phyloP scores from a whole-genome alignment of 768 basidiomycete genomes.

The Tremella mesenterica region DNA sequence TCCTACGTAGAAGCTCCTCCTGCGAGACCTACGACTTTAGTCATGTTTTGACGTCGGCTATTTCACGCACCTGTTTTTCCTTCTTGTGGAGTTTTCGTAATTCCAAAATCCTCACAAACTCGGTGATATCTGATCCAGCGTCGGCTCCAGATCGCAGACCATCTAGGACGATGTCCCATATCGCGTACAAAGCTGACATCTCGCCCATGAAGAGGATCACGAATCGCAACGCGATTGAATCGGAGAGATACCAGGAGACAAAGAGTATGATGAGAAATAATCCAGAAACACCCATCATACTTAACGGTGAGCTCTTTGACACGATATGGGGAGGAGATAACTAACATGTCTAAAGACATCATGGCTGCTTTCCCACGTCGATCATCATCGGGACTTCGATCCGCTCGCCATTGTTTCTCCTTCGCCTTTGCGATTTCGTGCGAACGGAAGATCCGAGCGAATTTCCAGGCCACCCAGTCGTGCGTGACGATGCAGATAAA shows the following conservation, averaged over 20 bases:
- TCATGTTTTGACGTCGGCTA: too few species aligned
- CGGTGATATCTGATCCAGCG: conserved; percentile 15
- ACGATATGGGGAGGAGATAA: background rate
- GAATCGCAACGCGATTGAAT: conserved; percentile 32
- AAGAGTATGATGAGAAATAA: conserved; percentile 9
- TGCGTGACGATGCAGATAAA: conserved; percentile 12
- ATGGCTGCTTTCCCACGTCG: background rate
- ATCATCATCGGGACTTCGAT: background rate
- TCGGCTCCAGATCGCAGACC: conserved; percentile 16
- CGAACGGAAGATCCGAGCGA: background rate
- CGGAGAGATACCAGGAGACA: conserved; percentile 22
- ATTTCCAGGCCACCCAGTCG: background rate
- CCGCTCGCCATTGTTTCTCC: background rate
- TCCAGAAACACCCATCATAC: background rate
- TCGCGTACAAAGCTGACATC: conserved; percentile 27
- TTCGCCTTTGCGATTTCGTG: background rate
- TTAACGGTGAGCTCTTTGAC: background rate
- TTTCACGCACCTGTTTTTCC: too few species aligned
- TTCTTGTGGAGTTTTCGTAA: too few species aligned
- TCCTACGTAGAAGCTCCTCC: background rate
- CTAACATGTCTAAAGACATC: background rate
- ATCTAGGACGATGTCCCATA: conserved; percentile 30
- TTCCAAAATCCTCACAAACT: conserved; percentile 14
- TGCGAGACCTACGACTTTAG: background rate
- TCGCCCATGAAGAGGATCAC: conserved; percentile 31